Evolutionary conservation across 331 rosid genomes (phyloP).

Genomic region (Rhamnella rubrinervis): DNA sequence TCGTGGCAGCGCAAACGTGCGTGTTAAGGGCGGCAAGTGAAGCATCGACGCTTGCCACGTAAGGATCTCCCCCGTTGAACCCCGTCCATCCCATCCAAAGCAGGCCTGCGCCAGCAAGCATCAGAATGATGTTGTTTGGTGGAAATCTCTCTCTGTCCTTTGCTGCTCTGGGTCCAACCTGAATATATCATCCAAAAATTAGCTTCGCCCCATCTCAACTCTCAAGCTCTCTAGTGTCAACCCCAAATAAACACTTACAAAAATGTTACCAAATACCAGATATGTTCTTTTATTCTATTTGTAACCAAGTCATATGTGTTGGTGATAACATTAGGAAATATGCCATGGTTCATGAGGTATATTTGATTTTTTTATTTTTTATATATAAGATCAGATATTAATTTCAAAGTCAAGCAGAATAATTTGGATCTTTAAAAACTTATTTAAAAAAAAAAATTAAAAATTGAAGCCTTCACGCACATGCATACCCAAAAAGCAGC

Average conservation of each 20-base stretch:
- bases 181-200: neutral
- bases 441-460: neutral
- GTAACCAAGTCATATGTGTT: no score
- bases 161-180: conserved; percentile 23
- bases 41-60: conserved; percentile 33
- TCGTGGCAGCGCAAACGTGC: conserved; percentile 43
- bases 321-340: no score
- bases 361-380: no score
- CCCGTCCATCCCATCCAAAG: conserved; percentile 70
- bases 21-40: conserved; percentile 59
- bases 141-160: conserved; percentile 12
- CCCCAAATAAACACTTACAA: no score
- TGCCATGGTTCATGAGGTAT: no score
- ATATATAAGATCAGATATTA: no score
- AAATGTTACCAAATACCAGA: no score
- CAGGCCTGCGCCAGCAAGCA: conserved; percentile 53
- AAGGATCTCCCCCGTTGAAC: conserved; percentile 59
- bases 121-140: conserved; percentile 46
- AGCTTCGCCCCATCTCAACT: neutral
- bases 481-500: conserved; percentile 45
- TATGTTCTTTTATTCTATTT: no score
- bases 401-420: no score
- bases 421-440: neutral
- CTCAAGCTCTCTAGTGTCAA: neutral
- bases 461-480: no score